Base-by-base conservation (phyloP, 805 yeast species). In the Sungouiella blattae region DNA sequence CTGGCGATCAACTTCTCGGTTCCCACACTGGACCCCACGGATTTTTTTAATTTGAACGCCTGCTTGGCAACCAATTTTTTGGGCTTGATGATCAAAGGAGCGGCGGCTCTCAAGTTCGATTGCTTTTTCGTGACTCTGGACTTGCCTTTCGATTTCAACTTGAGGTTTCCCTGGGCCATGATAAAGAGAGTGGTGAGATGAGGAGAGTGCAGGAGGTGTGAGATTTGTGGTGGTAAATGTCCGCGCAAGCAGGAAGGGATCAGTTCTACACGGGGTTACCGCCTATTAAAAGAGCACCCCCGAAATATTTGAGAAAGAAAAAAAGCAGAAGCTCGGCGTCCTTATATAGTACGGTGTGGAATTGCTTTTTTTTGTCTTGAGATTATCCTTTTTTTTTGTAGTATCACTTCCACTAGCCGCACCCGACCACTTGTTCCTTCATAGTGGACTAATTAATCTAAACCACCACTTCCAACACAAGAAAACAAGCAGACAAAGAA, bases 1-100 rank as follows among this genome's bases (percentile, higher is more conserved):
- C 94, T 73, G 2, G 97, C 81, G 47, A 91, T 78, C 38, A 87
- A 70, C 63, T 78, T 87, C 62, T 91, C 98, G 3, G 98, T 91
- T 8, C 52, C 52, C 30, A 35, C 37, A 43, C 40, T 44, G 22
- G 48, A 32, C 15, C 50, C 48, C 18, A 43, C 49, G 27, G 76
- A 69, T 57, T 80, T 82, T 33, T 72, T 66, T 39, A 83, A 63
- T 47, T 77, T 77, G 39, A 72, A 69, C 43, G 79, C 64, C 34
- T 55, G 52, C 31, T 54, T 55, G 5, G 64, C 57, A 39, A 71
- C 74, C 26, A 71, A 64, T 54, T 80, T 85, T 57, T 77, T 81
- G 4, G 95, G 79, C 43, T 81, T 83, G 49, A 75, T 65, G 38
- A 75, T 74, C 54, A 75, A 73, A 18, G 95, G 95, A 3, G 71